phyloP scores from a whole-genome alignment of 352 stramenopile genomes.

The Blastocystis sp. region DNA sequence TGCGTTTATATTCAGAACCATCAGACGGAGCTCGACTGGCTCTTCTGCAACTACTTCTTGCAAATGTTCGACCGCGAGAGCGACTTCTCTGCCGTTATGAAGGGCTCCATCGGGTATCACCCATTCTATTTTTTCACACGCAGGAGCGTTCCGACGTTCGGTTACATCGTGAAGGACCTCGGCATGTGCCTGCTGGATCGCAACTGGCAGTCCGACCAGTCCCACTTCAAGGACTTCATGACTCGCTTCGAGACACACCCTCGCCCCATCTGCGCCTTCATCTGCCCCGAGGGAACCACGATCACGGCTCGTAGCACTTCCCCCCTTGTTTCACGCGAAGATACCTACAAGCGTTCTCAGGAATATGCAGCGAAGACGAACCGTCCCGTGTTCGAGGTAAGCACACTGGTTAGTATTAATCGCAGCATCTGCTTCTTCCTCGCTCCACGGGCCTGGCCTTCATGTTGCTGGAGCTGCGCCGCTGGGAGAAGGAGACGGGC shows the following conservation, averaged over 20 bases:
- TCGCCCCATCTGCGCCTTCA: conserved; percentile 42
- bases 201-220: conserved; percentile 41
- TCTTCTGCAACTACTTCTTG: conserved; percentile 60
- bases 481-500: conserved; percentile 53
- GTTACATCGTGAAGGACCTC: conserved; percentile 45
- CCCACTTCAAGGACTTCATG: conserved; percentile 43
- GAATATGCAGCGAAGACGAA: background rate
- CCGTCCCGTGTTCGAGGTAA: conserved; percentile 31
- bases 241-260: conserved; percentile 40
- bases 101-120: conserved; percentile 11
- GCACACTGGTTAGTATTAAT: background rate
- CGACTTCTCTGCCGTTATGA: conserved; percentile 63
- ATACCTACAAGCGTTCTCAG: background rate
- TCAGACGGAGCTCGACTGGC: conserved; percentile 62
- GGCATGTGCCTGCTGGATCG: conserved; percentile 63
- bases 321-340: conserved; percentile 10
- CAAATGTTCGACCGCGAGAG: conserved; percentile 53
- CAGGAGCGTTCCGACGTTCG: conserved; percentile 51
- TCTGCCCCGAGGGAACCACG: conserved; percentile 54
- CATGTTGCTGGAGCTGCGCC: conserved; percentile 38
- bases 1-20: conserved; percentile 59
- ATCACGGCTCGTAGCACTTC: background rate
- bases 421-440: conserved; percentile 44
- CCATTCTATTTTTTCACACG: background rate
- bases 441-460: conserved; percentile 53